Evolutionary conservation across 2,329 filamentous ascomycete species (phyloP).

Genomic region (Beauveria rudraprayagi): DNA sequence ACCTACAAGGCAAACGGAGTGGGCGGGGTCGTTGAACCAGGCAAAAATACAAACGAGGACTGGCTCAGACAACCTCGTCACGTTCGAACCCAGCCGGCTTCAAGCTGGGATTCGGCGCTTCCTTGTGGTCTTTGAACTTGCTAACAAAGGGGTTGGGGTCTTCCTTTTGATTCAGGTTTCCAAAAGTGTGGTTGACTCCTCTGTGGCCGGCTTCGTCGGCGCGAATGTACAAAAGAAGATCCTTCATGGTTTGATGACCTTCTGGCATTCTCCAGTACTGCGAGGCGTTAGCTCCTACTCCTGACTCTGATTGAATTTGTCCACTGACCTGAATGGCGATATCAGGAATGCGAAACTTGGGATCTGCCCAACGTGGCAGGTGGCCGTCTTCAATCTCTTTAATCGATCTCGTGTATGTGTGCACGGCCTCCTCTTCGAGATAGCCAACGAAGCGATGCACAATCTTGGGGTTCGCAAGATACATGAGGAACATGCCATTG

Average conservation of each 20-base stretch:
- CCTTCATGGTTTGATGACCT: conserved; percentile 70
- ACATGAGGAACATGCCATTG: conserved; percentile 84
- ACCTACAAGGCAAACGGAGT: not conserved
- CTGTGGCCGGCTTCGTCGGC: conserved; percentile 86
- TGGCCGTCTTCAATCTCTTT: conserved; percentile 78
- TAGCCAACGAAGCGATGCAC: conserved; percentile 96
- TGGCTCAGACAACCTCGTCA: conserved; percentile 59
- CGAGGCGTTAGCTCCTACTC: conserved; percentile 5
- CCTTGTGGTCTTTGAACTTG: conserved; percentile 62
- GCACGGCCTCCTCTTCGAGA: conserved; percentile 91
- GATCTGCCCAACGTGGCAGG: conserved; percentile 69
- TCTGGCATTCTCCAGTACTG: conserved; percentile 92
- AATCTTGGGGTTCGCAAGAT: conserved; percentile 77
- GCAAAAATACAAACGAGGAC: not conserved
- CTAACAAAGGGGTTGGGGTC: conserved; percentile 92
- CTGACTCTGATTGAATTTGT: not conserved
- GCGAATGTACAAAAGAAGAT: conserved; percentile 80
- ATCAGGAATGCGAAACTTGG: conserved; percentile 68
- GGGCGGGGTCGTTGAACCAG: not conserved
- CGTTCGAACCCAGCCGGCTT: conserved; percentile 74
- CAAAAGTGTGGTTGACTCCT: conserved; percentile 92
- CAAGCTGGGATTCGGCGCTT: conserved; percentile 58
- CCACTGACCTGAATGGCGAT: conserved; percentile 60
- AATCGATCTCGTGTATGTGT: conserved; percentile 88
- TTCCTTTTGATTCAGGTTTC: conserved; percentile 73